phyloP scores from a whole-genome alignment of 2,329 filamentous ascomycete species.

The Alternaria hordeiaustralica region DNA sequence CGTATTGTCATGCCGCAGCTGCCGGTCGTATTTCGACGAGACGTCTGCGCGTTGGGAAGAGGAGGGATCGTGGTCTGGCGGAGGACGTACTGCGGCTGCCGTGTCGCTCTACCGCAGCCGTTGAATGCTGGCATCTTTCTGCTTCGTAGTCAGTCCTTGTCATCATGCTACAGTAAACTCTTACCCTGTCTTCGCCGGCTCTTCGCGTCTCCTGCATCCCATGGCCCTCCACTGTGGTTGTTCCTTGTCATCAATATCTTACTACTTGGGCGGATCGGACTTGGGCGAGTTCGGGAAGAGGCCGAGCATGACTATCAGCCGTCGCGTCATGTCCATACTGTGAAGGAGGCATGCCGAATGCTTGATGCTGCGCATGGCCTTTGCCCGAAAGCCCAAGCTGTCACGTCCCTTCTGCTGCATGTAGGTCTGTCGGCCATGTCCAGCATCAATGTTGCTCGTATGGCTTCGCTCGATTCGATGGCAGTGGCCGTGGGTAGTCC shows the following conservation, averaged over 20 bases:
- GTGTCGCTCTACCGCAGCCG: background rate
- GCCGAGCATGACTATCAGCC: accelerated
- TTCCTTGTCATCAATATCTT: background rate
- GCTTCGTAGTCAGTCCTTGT: background rate
- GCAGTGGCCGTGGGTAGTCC: accelerated
- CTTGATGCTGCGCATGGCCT: background rate
- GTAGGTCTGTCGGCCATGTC: background rate
- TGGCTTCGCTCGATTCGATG: accelerated
- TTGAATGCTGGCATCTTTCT: too few species aligned
- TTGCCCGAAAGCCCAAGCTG: background rate
- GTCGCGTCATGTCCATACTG: background rate
- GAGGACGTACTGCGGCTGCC: background rate
- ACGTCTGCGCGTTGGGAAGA: background rate
- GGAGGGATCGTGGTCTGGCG: background rate
- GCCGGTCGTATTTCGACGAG: accelerated
- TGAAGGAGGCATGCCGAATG: background rate
- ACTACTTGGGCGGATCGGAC: background rate
- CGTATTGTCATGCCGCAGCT: background rate
- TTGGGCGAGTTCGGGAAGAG: background rate
- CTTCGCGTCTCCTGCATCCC: background rate
- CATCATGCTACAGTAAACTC: background rate
- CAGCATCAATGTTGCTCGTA: background rate
- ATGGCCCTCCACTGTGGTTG: background rate
- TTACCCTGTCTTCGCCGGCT: background rate
- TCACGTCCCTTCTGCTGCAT: background rate